phyloP scores from a whole-genome alignment of 192 early-diverging fungal species.

The Mortierella antarctica region DNA sequence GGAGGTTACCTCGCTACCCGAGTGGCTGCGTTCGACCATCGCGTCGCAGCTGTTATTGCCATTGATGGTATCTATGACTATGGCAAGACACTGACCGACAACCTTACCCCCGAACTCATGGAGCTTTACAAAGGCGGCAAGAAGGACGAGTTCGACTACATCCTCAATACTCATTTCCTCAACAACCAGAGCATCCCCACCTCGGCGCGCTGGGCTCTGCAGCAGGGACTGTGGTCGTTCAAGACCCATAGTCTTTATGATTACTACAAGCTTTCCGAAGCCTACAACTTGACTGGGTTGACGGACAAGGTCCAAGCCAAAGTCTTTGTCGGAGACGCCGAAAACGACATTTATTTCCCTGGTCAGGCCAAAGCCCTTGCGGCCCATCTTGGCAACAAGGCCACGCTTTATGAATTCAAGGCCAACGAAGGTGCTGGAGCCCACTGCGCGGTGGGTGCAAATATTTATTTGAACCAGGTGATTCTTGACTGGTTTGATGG shows the following conservation, averaged over 20 bases:
- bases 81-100: slow-evolving; percentile 35
- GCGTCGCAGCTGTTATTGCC: slow-evolving; percentile 30
- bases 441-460: slow-evolving; percentile 25
- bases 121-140: slow-evolving; percentile 27
- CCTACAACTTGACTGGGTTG: slow-evolving; percentile 28
- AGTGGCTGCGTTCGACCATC: slow-evolving; percentile 32
- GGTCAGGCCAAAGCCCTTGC: slow-evolving; percentile 30
- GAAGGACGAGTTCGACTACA: slow-evolving; percentile 28
- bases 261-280: slow-evolving; percentile 26
- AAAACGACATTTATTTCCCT: slow-evolving; percentile 26
- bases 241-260: slow-evolving; percentile 29
- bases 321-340: slow-evolving; percentile 34
- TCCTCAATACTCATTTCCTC: slow-evolving; percentile 26
- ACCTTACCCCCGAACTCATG: slow-evolving; percentile 18
- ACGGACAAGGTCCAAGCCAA: slow-evolving; percentile 23
- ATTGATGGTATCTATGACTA: slow-evolving; percentile 37
- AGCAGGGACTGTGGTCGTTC: slow-evolving; percentile 32
- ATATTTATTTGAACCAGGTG: slow-evolving; percentile 27
- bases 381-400: slow-evolving; percentile 27
- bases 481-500: slow-evolving; percentile 33
- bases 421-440: slow-evolving; percentile 28
- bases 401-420: slow-evolving; percentile 31
- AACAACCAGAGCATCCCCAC: slow-evolving; percentile 20
- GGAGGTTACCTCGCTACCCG: slow-evolving; percentile 32
- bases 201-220: slow-evolving; percentile 31